Percentiles rank a stretch among this genome's conserved stretches.
These are phyloP conservation scores for Antitrichia curtipendula DNA, from an alignment of 225 moss, liverwort and hornwort species.

Conservation along the genomic window DNA sequence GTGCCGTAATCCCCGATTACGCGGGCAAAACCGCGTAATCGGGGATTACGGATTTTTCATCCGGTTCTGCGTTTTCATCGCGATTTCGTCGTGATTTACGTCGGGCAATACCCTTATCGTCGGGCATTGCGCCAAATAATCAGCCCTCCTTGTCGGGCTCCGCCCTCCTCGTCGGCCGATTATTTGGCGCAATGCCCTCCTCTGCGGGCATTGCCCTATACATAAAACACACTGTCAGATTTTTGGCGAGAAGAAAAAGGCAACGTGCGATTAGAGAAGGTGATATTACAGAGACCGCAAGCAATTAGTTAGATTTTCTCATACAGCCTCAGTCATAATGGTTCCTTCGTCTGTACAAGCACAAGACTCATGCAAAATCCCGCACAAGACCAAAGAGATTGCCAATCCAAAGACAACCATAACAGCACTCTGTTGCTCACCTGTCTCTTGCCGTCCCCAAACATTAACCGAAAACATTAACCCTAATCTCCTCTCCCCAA, in stretches of 20 bases:
- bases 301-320: neutral
- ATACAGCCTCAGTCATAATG: neutral
- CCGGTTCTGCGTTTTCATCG: too few relatives aligned
- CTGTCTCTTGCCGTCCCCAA: neutral
- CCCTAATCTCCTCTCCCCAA: neutral
- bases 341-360: neutral
- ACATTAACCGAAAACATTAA: neutral
- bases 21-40: too few relatives aligned
- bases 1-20: too few relatives aligned
- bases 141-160: too few relatives aligned
- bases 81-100: too few relatives aligned
- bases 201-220: too few relatives aligned
- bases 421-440: neutral
- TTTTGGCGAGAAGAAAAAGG: neutral
- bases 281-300: neutral
- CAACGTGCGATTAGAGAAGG: neutral
- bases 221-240: too few relatives aligned
- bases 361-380: neutral
- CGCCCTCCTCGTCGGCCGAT: too few relatives aligned
- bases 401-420: neutral
- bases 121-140: too few relatives aligned
- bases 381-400: neutral
- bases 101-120: too few relatives aligned
- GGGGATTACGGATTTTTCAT: too few relatives aligned
- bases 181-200: too few relatives aligned